Conservation (phyloP, 768 basidiomycete species). For the Podaxis sp. region DNA sequence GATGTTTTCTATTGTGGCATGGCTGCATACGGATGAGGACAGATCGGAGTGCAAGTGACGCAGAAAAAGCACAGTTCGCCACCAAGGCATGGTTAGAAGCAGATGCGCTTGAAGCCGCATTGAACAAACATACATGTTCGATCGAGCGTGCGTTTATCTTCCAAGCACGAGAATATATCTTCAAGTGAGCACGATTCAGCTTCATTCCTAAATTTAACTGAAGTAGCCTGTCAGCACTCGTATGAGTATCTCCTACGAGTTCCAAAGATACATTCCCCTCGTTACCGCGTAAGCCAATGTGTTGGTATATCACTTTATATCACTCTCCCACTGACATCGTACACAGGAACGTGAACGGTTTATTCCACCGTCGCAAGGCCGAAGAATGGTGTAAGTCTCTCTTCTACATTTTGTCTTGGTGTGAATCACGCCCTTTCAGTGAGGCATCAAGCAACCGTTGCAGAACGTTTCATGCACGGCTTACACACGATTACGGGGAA, state of each 20-base stretch:
- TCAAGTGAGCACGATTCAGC: constrained; percentile 58
- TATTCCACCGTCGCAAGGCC: constrained; percentile 56
- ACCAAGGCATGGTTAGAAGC: constrained; percentile 70
- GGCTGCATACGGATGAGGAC: constrained; percentile 65
- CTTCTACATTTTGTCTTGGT: not conserved
- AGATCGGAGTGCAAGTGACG: constrained; percentile 36
- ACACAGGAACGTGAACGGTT: constrained; percentile 36
- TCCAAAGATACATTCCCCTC: constrained; percentile 61
- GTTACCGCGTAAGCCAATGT: constrained; percentile 46
- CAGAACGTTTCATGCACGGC: constrained; percentile 58
- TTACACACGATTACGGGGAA: constrained; percentile 62
- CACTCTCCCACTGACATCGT: not conserved
- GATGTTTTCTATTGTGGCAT: constrained; percentile 72
- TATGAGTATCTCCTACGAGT: constrained; percentile 71
- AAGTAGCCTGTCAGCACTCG: constrained; percentile 47
- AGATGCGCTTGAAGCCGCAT: constrained; percentile 60
- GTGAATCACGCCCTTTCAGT: constrained; percentile 37
- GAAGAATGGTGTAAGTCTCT: constrained; percentile 64
- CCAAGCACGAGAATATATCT: constrained; percentile 71
- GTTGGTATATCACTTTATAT: not conserved
- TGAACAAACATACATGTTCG: constrained; percentile 64
- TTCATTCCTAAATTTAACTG: not conserved
- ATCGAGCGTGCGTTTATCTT: constrained; percentile 70
- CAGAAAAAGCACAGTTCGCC: constrained; percentile 61
- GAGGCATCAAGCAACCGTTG: constrained; percentile 57